Evolutionary conservation across 352 stramenopile genomes (phyloP).

Genomic region (Phytophthora capsici): DNA sequence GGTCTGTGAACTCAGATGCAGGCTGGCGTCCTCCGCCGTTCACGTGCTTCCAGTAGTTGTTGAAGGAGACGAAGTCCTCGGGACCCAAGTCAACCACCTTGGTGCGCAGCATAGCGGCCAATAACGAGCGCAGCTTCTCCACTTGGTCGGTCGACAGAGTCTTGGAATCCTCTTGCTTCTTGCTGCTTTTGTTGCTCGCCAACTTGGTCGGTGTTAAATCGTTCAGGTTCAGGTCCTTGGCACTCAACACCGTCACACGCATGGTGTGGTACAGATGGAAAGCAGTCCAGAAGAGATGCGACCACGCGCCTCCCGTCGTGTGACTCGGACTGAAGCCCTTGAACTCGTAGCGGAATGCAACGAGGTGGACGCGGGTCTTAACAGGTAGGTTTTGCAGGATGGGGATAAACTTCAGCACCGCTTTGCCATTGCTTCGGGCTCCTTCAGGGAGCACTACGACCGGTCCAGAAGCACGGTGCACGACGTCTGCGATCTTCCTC

Average conservation of each 20-base stretch:
- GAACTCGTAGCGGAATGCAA: conserved; percentile 84
- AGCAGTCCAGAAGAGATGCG: conserved; percentile 69
- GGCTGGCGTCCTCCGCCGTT: conserved; percentile 68
- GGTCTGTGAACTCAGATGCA: conserved; percentile 79
- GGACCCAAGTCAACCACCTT: conserved; percentile 76
- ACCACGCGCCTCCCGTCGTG: conserved; percentile 60
- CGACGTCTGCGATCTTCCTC: conserved; percentile 77
- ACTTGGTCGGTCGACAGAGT: conserved; percentile 60
- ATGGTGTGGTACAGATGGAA: conserved; percentile 77
- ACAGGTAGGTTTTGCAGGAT: conserved; percentile 69
- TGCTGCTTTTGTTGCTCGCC: conserved; percentile 29
- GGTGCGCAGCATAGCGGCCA: conserved; percentile 82
- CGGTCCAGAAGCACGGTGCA: conserved; percentile 58
- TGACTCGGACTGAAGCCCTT: conserved; percentile 79
- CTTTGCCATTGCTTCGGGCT: conserved; percentile 81
- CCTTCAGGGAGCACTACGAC: conserved; percentile 83
- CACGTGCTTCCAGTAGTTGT: conserved; percentile 85
- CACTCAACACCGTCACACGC: conserved; percentile 63
- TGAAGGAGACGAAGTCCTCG: conserved; percentile 82
- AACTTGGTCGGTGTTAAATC: conserved; percentile 38
- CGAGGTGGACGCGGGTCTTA: conserved; percentile 65
- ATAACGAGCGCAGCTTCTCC: conserved; percentile 63
- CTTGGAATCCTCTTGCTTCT: conserved; percentile 31
- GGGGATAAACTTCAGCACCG: conserved; percentile 70
- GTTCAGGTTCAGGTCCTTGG: conserved; percentile 65